These are phyloP conservation scores for Rhizopogon roseolus DNA, from an alignment of 768 basidiomycete species.

Conservation along the genomic window DNA sequence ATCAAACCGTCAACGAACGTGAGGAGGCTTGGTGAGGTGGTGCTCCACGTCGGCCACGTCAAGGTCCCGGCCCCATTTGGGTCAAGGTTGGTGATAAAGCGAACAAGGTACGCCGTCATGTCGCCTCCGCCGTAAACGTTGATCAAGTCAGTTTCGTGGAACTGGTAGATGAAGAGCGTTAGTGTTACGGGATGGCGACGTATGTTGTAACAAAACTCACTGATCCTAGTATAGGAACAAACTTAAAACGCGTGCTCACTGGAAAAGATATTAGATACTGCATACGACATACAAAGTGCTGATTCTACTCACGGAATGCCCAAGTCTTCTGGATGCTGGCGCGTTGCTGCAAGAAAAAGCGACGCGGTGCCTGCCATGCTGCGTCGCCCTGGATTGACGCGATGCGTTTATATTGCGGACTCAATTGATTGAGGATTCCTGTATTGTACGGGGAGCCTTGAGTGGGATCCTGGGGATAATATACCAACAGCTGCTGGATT, in stretches of 20 bases:
- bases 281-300: not conserved
- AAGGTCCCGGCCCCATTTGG: not conserved
- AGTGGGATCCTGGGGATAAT: slow-evolving; percentile 35
- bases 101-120: not conserved
- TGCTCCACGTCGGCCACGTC: slow-evolving; percentile 18
- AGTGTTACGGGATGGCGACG: too few species aligned
- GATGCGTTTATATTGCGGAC: slow-evolving; percentile 47
- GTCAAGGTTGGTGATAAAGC: too few species aligned
- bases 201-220: slow-evolving; percentile 19
- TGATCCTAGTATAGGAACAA: slow-evolving; percentile 38
- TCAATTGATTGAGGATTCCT: slow-evolving; percentile 35
- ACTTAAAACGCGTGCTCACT: slow-evolving; percentile 47
- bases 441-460: slow-evolving; percentile 56
- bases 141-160: slow-evolving; percentile 35
- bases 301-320: slow-evolving; percentile 15
- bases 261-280: not conserved
- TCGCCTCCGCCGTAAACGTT: slow-evolving; percentile 2
- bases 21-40: slow-evolving; percentile 9
- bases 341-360: slow-evolving; percentile 37
- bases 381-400: slow-evolving; percentile 47
- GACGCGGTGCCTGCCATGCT: slow-evolving; percentile 44
- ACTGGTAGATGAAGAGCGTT: slow-evolving; percentile 14
- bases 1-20: slow-evolving; percentile 16
- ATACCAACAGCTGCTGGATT: slow-evolving; percentile 19
- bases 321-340: slow-evolving; percentile 38